Base-by-base conservation (phyloP, 371 early-diverging fungal genomes). In the Mortierella sp. region DNA sequence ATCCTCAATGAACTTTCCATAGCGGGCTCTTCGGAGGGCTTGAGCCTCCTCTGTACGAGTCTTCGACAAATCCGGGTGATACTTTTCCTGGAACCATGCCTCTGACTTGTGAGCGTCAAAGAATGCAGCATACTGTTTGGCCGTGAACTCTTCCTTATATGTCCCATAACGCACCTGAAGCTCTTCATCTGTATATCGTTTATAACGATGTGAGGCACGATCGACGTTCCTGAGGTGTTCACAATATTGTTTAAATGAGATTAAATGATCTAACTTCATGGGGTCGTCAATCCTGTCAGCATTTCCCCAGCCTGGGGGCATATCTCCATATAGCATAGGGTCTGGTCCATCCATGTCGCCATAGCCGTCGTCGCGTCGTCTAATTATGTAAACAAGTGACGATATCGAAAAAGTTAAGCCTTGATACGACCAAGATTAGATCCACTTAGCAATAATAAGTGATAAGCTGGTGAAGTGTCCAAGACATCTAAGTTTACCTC, bases 51-150 rank as follows among this genome's bases (percentile, higher is more conserved):
- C 85, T 37, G 86, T 78, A 28, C 93, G 86, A n/a, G 85, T 73
- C 47, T 68, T 68, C 13, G 92, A 87, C 6, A 84, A 75, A 22
- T 83, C 88, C 1, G 96, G 95, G 74, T 96, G 94, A 75, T 96
- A 97, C 76, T 94, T 94, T 83, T 96, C 96, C 40, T 87, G 82
- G 83, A 97, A 97, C 98, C 98, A 97, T 61, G 96, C 96, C 43
- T 93, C 92, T 7, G 92, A 89, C 68, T 93, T 93, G 83, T 97
- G 95, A 29, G 85, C 86, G 1, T 85, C 86, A 77, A 93, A 96
- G 78, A 96, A 96, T 31, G 86, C 85, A 53, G 87, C 83, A 56
- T 92, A 83, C 54, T 92, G 91, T 37, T 90, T 89, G 57, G 88
- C 85, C 23, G 86, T 86, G 61, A 90, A 92, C 37, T 92, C 89